These are phyloP conservation scores for Suillus placidus DNA, from an alignment of 768 basidiomycete species.

Conservation along the genomic window DNA sequence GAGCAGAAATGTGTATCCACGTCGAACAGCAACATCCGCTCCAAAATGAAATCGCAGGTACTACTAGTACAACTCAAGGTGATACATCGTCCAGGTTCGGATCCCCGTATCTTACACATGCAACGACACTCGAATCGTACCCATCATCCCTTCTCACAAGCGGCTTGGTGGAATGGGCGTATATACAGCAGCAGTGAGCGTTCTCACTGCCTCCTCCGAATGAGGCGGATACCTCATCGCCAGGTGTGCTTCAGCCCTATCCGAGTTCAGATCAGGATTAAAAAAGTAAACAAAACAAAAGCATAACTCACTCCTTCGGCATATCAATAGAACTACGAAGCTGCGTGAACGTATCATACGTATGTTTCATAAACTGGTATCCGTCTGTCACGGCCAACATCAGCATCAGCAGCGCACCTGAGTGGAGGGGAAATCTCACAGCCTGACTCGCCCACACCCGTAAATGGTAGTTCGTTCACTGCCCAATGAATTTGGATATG, in stretches of 20 bases:
- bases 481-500: constrained; percentile 12
- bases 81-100: too few species aligned
- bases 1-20: too few species aligned
- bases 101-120: not conserved
- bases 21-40: too few species aligned
- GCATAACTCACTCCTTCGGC: constrained; percentile 52
- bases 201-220: constrained; percentile 18
- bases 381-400: constrained; percentile 47
- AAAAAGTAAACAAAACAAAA: not conserved
- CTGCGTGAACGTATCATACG: constrained; percentile 59
- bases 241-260: constrained; percentile 27
- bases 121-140: not conserved
- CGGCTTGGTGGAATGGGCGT: constrained; percentile 21
- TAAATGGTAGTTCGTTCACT: constrained; percentile 50
- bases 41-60: too few species aligned
- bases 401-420: not conserved
- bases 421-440: constrained; percentile 43
- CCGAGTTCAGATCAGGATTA: not conserved
- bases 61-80: not conserved
- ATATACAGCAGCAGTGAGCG: constrained; percentile 14
- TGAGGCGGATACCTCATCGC: constrained; percentile 28
- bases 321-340: constrained; percentile 52
- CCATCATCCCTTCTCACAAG: not conserved
- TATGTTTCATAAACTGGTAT: constrained; percentile 51
- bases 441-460: constrained; percentile 65